phyloP scores from a whole-genome alignment of 257 asterid genomes.

The Fraxinus americana region DNA sequence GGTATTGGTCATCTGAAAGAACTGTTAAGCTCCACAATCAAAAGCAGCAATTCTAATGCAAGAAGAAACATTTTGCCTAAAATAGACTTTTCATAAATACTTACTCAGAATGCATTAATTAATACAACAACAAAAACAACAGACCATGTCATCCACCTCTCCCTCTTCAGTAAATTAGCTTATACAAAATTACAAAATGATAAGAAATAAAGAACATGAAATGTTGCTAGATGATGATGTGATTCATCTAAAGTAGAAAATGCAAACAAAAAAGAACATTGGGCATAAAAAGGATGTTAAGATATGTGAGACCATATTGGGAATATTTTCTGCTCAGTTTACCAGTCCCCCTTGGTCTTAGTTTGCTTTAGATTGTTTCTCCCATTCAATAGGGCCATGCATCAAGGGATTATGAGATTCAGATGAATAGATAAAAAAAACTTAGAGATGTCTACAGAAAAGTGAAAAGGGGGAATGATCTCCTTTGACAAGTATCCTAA shows the following conservation, averaged over 20 bases:
- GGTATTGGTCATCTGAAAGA: slow-evolving; percentile 88
- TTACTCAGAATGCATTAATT: slow-evolving; percentile 13
- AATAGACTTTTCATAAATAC: background rate
- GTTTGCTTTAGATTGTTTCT: background rate
- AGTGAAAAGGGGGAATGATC: background rate
- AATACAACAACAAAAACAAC: background rate
- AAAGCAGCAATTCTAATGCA: slow-evolving; percentile 15
- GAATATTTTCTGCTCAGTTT: background rate
- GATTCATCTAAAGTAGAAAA: slow-evolving; percentile 6
- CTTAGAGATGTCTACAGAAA: background rate
- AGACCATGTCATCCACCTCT: background rate
- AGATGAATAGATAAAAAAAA: background rate
- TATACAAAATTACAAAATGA: background rate
- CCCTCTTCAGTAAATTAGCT: background rate
- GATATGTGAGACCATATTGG: background rate
- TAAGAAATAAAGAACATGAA: slow-evolving; percentile 6
- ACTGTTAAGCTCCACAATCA: slow-evolving; percentile 55
- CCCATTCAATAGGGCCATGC: background rate
- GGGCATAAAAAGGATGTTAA: background rate
- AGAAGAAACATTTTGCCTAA: slow-evolving; percentile 13
- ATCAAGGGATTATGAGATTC: background rate
- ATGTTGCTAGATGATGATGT: slow-evolving; percentile 12
- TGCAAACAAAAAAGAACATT: background rate
- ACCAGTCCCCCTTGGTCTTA: background rate
- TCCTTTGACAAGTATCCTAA: background rate